Base-by-base conservation (phyloP, 2,329 filamentous ascomycete species). In the Trichoderma lentiforme region DNA sequence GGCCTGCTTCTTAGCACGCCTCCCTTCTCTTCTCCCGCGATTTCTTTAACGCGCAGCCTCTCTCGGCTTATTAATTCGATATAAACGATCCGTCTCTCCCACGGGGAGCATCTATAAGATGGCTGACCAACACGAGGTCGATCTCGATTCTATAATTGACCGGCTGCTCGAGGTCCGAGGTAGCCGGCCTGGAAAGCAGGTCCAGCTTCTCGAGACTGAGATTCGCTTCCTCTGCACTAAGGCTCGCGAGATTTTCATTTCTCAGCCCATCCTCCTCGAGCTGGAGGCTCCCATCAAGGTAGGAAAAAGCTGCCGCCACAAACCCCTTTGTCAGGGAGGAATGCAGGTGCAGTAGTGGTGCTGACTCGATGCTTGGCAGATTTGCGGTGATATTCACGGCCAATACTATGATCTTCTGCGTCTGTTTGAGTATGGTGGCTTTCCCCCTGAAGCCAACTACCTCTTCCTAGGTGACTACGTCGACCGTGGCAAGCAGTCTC, bases 201-300 rank as follows among this genome's bases (percentile, higher is more conserved):
- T 99, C 71, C 95, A 98, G 86, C 90, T 99, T 77, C 88, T 97
- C 76, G 96, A 99, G 84, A 91, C 93, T 74, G 96, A 98, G 86
- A 99, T 99, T 78, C 92, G 95, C 81, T 97, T 91, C 84, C 90
- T 99, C 76, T 99, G 96, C 90, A 98, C 95, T 82, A 98, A 98
- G 87, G 95, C 95, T 75, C 92, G 96, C 76, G 96, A 99, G 87
- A 98, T 99, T 80, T 98, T 99, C 88, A 98, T 99, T 84, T 98
- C 95, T 74, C 96, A 99, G 87, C 96, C 96, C 76, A 98, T 98
- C 80, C 87, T 99, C 77, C 90, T 99, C 76, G 96, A 99, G 87
- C 90, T 99, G 65, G 96, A 98, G 85, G 96, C 96, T 81, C 96
- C 96, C 74, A 98, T 99, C 85, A 99, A 99, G 94, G 95, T 97